Evolutionary conservation across 208 protist species (phyloP), one percentile per base, ranked within the genome.

Genomic region (Trypanosoma avium): DNA sequence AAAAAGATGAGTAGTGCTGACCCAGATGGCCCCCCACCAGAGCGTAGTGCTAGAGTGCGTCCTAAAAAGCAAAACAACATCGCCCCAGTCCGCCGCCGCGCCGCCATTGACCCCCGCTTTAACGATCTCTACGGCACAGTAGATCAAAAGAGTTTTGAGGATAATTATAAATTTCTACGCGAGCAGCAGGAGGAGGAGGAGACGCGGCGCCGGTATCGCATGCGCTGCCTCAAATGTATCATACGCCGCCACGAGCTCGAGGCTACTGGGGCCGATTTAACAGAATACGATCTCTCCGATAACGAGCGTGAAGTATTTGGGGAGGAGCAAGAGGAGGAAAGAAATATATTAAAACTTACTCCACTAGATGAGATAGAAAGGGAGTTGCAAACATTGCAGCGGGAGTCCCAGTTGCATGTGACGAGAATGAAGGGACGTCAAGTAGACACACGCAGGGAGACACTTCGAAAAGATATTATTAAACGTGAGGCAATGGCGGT

Each of bases 271-370:
- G 84, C 79, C 35, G 81, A 91, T 59, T 48, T 88, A 8, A 84
- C 83, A 5, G 84, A 94, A 67, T 91, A 92, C 72, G 85, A 94
- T 63, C 56, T 91, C 17, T 89, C 85, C n/a, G 84, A 92, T 24
- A 73, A 74, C 33, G 86, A 95, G 69, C 71, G 78, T 26, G 84
- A 93, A 19, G 71, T 84, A 15, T 93, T 93, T 61, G 84, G 82
- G n/a, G 74, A 74, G 30, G 86, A 92, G 27, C 74, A 87, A 49
- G 70, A 66, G 32, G 73, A 78, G 15, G 90, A 95, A 40, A 55
- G 91, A 29, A 52, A 55, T 0, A 58, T 50, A 48, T 67, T 91
- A 64, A 87, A 85, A 65, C 73, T 77, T 17, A 85, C 77, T 17
- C 86, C 84, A 30, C 71, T 84, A 17, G 38, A 56, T 46, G 70